Evolutionary conservation across 2,329 filamentous ascomycete genomes (phyloP), one percentile per base, ranked within the genome.

Genomic region (Ramularia endophylla): DNA sequence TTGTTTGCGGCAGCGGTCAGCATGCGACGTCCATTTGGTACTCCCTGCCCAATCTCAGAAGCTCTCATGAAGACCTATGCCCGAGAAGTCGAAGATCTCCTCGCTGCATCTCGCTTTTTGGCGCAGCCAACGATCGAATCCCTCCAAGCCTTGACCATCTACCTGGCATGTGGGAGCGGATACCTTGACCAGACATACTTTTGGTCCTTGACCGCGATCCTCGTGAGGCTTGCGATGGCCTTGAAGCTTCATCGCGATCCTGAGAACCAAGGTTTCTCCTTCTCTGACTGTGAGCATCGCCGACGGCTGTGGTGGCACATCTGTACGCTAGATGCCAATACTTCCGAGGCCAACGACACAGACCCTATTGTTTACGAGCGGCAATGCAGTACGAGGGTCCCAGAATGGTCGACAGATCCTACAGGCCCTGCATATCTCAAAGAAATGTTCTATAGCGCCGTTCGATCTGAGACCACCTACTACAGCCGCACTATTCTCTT

Each of bases 231-330:
- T 12, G 50, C 50, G 13, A 37, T 31, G 9, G 50, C 50, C 39
- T 40, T 52, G 36, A 52, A 52, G 36, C 31, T 50, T 18, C 46
- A 52, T 25, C 40, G 36, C 16, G 50, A 52, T n/a, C 47, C 50
- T 7, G 50, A 48, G n/a, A 38, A 27, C 8, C 45, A 48, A 41
- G 44, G 34, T 8, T 25, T 47, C 3, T 34, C 44, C 15, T 46
- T 46, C 22, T 30, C 44, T 13, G 50, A 52, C 22, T 44, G 36
- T 27, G 47, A 52, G 22, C 48, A 50, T 33, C 31, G 47, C n/a
- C 43, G 50, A 11, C 40, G 50, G 9, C 38, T 52, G 6, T 52
- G 50, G 50, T 52, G 50, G 50, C 50, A 52, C 32, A 52, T 52
- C 9, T 52, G 50, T 20, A 44, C 50, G 8, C 31, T 52, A 2